Evolutionary conservation across 2,329 filamentous ascomycete genomes (phyloP).

Genomic region (Trichoderma harzianum): DNA sequence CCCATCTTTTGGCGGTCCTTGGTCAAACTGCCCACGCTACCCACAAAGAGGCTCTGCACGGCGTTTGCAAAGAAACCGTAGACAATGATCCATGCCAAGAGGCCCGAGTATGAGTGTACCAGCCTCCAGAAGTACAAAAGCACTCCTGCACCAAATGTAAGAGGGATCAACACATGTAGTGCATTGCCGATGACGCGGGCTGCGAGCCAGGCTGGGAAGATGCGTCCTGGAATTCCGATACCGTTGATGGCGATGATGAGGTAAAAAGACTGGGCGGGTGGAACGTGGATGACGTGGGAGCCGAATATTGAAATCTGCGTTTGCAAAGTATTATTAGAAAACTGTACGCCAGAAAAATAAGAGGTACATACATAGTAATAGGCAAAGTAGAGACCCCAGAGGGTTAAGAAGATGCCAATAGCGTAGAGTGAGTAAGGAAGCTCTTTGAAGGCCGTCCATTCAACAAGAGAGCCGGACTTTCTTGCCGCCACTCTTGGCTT

Average conservation of each 20-base stretch:
- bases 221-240: neutral
- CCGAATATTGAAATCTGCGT: neutral
- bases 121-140: neutral
- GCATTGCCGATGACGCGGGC: neutral
- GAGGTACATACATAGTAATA: neutral
- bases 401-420: neutral
- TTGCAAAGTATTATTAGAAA: neutral
- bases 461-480: neutral
- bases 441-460: neutral
- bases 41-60: neutral
- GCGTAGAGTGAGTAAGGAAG: neutral
- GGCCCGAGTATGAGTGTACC: neutral
- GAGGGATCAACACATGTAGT: neutral
- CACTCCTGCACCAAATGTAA: neutral
- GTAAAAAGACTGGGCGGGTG: neutral
- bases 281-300: neutral
- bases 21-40: neutral
- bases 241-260: neutral
- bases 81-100: neutral
- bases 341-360: fast-evolving
- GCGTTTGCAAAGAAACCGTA: neutral
- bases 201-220: neutral
- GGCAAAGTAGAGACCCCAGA: neutral
- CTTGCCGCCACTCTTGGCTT: neutral
- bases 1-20: neutral